Evolutionary conservation across 2,329 filamentous ascomycete species (phyloP).

Genomic region (Fusarium liriodendri): DNA sequence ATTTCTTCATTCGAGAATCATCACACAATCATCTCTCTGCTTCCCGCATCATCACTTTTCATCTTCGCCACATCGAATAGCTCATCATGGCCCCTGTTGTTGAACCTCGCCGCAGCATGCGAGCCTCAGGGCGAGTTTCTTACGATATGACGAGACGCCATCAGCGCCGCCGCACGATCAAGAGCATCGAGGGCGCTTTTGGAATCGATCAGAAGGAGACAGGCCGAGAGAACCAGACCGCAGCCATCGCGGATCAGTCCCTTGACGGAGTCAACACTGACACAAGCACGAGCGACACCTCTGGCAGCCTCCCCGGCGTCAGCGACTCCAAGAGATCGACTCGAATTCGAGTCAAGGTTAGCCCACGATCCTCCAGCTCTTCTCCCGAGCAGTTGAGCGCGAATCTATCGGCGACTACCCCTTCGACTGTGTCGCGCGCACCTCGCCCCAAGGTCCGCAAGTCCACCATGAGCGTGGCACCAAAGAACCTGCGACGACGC

Average conservation of each 20-base stretch:
- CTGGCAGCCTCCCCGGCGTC: not conserved
- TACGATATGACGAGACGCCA: not conserved
- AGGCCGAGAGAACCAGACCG: not conserved
- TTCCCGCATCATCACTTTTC: not conserved
- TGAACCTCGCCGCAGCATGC: not conserved
- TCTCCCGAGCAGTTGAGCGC: not conserved
- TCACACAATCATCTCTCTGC: not conserved
- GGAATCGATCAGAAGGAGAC: not conserved
- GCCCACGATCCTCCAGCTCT: not conserved
- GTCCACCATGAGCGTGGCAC: not conserved
- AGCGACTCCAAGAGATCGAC: not conserved
- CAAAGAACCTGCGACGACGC: not conserved
- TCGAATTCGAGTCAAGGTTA: not conserved
- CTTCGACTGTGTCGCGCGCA: not conserved
- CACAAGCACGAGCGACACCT: not conserved
- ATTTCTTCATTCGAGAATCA: not conserved
- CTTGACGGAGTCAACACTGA: not conserved
- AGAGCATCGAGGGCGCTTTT: not conserved
- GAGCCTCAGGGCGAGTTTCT: not conserved
- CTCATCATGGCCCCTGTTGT: not conserved
- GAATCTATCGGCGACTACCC: not conserved
- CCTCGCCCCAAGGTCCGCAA: not conserved
- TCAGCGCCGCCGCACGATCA: not conserved
- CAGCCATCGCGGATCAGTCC: not conserved
- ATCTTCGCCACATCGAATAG: not conserved